Base-by-base conservation (phyloP, 2,329 filamentous ascomycete species). In the Colletotrichum euphorbiae region DNA sequence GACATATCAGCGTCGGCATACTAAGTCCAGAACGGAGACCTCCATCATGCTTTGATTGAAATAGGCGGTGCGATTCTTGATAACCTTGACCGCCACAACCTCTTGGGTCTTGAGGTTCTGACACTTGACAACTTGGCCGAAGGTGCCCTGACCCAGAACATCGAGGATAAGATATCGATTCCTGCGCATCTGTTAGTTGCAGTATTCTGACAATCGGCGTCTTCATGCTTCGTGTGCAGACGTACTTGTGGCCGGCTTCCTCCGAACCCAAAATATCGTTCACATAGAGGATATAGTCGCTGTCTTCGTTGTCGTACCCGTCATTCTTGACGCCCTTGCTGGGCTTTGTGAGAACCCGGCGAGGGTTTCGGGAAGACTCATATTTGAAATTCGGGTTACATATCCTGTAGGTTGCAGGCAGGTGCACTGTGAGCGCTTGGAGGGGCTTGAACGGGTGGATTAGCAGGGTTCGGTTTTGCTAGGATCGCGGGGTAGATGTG, bases 1-100 rank as follows among this genome's bases (percentile, higher is more conserved):
- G 19, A 36, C 11, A 59, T 33, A 45, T 28, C 28, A 28, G 28
- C 4, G 24, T 51, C 13, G 60, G 73, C 88, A 66, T 85, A 97
- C 93, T 85, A 99, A 78, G 80, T 99, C 96, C 66, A 99, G 85
- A 24, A 99, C 96, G 2, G 96, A 99, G 36, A 99, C 96, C 78
- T 99, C 96, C 96, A 99, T 99, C 96, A 99, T 99, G 80, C 96
- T 98, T 80, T 99, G 96, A 77, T 99, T 99, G 84, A 99, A 99
- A 80, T 99, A 99, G 42, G 96, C 96, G 2, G 96, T 99, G 75
- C 95, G 91, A 80, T 99, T 99, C 83, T 99, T 99, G 82, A 99
- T 96, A 62, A 99, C 96, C 82, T 99, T 99, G 73, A 99, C 96
- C 3, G 96, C 96, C 50, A 99, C 96, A 43, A 99, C 96, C 80